Base-by-base conservation (phyloP, 495 filamentous ascomycete genomes). In the Aspergillus bertholletiae region DNA sequence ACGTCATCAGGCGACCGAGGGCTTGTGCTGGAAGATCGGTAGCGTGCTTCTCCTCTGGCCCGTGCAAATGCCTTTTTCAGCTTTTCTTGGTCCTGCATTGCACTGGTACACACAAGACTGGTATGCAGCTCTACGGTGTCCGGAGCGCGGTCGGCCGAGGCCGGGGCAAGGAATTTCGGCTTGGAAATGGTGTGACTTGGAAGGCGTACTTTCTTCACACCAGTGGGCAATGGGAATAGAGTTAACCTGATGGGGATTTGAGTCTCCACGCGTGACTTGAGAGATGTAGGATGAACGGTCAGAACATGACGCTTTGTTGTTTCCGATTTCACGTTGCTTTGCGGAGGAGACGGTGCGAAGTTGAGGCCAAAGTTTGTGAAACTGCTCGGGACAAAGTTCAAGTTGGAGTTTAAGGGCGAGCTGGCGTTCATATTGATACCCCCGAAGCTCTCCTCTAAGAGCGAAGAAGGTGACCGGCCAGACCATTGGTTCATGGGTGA, bases 211-310 rank as follows among this genome's bases (percentile, higher is more conserved):
- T 84, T 90, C 50, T 83, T 88, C 28, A 92, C 82, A 18, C 88
- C 87, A 3, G 70, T 61, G 1, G 92, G 92, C 45, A 92, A 71
- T 11, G 87, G 83, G 48, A 79, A 82, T 7, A 97, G 72, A 3
- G 85, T 88, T 56, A 97, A 74, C 58, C 81, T 83, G 56, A 96
- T 86, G 2, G 85, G 84, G 54, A 96, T 96, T 64, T 97, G 93
- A 0, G 93, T 97, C 74, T 97, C 93, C 17, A 97, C 93, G 8
- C 93, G 83, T 17, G 92, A 96, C 70, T 97, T 97, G 51, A 81
- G 65, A 9, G 86, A 83, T 3, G 84, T 86, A 2, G 84, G 83
- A 55, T 87, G 82, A 45, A 90, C 77, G 8, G 70, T 80, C 32
- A 84, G 67, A 37, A 71, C 65, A 21, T 75, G 76, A 21, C 68